phyloP scores from a whole-genome alignment of 768 basidiomycete genomes.

The Amanita muscaria region DNA sequence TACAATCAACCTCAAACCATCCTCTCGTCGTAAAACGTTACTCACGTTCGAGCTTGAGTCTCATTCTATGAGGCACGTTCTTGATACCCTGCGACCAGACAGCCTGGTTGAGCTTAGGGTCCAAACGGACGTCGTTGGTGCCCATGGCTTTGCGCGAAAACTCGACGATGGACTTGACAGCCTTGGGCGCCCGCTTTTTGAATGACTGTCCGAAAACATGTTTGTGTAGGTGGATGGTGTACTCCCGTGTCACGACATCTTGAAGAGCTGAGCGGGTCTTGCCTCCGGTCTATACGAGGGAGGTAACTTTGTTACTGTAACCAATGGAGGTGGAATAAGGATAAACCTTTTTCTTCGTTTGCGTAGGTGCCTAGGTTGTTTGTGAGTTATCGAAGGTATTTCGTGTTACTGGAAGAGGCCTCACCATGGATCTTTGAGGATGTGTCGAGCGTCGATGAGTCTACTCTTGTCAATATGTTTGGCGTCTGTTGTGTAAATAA shows the following conservation, averaged over 20 bases:
- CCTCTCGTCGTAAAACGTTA: not conserved
- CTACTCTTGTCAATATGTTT: too few species aligned
- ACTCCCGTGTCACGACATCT: constrained; percentile 97
- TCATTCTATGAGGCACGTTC: constrained; percentile 84
- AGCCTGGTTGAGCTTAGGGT: constrained; percentile 95
- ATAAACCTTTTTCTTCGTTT: constrained; percentile 48
- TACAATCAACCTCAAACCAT: constrained; percentile 2
- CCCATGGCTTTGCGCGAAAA: constrained; percentile 97
- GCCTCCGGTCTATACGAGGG: constrained; percentile 46
- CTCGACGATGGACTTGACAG: constrained; percentile 86
- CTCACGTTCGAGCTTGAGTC: constrained; percentile 88
- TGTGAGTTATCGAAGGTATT: constrained; percentile 5
- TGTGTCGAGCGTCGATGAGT: constrained; percentile 12
- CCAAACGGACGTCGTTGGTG: constrained; percentile 86
- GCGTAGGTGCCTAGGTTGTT: constrained; percentile 35
- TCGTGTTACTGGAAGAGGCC: constrained; percentile 17
- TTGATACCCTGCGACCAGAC: constrained; percentile 93
- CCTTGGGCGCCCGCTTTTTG: constrained; percentile 97
- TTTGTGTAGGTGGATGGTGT: constrained; percentile 98
- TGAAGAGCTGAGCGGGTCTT: constrained; percentile 95
- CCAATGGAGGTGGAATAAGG: not conserved
- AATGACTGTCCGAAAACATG: constrained; percentile 86
- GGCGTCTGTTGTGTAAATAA: constrained; percentile 32
- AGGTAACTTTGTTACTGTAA: constrained; percentile 1
- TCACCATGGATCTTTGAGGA: constrained; percentile 58